phyloP scores from a whole-genome alignment of 148 eudicot species.

The Pharnaceum exiguum region DNA sequence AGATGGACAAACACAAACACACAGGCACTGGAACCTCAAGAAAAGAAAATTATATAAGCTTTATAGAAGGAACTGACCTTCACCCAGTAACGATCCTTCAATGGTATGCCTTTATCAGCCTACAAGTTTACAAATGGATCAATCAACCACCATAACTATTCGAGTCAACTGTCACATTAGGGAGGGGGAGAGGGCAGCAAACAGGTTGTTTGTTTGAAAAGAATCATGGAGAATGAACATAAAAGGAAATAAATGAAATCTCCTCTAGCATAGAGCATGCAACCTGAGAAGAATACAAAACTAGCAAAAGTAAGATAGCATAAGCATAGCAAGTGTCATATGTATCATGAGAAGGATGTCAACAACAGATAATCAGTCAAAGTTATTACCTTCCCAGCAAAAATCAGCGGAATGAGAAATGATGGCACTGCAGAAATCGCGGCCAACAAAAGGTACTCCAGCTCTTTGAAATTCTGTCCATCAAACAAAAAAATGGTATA shows the following conservation, averaged over 20 bases:
- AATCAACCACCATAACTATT: background rate
- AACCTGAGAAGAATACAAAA: background rate
- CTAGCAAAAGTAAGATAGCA: background rate
- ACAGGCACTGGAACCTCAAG: background rate
- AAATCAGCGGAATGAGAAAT: constrained; percentile 66
- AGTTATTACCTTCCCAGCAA: constrained; percentile 69
- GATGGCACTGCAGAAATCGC: constrained; percentile 86
- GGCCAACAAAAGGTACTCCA: constrained; percentile 80
- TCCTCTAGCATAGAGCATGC: background rate
- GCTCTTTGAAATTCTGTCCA: constrained; percentile 79
- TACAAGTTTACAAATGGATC: constrained; percentile 25
- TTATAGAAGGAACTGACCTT: constrained; percentile 78
- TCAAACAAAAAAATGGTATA: constrained; percentile 4
- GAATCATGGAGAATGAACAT: no score
- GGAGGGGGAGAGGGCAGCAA: background rate
- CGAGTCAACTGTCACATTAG: background rate
- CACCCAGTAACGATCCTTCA: constrained; percentile 97
- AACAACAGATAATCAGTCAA: background rate
- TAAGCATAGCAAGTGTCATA: background rate
- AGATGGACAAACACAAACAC: background rate
- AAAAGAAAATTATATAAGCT: no score
- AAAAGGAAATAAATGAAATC: background rate
- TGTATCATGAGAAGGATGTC: background rate
- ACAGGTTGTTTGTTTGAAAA: background rate
- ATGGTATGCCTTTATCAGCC: constrained; percentile 64